These are phyloP conservation scores for Phytopythium ostracodes DNA, from an alignment of 352 stramenopile genomes.

Conservation along the genomic window DNA sequence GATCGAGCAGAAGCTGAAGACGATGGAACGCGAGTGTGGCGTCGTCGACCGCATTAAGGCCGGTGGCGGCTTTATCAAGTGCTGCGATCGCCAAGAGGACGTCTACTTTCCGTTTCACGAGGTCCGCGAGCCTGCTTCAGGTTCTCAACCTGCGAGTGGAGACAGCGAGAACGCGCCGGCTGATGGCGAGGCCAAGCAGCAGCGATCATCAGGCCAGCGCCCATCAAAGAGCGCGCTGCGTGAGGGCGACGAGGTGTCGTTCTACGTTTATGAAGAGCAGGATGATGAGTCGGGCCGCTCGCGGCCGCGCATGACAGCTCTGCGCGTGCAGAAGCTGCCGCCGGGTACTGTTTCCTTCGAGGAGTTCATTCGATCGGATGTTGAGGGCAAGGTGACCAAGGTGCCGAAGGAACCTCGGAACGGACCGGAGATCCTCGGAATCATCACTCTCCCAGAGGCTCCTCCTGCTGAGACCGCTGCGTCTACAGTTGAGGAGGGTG, in stretches of 20 bases:
- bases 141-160: conserved; percentile 15
- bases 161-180: conserved; percentile 9
- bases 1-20: conserved; percentile 59
- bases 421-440: conserved; percentile 48
- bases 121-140: conserved; percentile 25
- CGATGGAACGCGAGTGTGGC: conserved; percentile 50
- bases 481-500: conserved; percentile 9
- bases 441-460: conserved; percentile 28
- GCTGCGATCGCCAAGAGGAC: conserved; percentile 59
- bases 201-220: background rate
- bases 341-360: conserved; percentile 62
- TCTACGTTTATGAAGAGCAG: conserved; percentile 72
- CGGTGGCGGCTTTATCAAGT: conserved; percentile 67
- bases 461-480: conserved; percentile 4
- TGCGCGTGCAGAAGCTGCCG: conserved; percentile 65
- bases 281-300: conserved; percentile 36
- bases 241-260: conserved; percentile 73
- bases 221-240: conserved; percentile 20
- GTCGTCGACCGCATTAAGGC: conserved; percentile 60
- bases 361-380: conserved; percentile 43
- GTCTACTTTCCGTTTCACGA: conserved; percentile 74
- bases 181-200: conserved; percentile 10
- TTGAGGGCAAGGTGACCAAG: conserved; percentile 60
- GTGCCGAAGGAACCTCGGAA: conserved; percentile 64
- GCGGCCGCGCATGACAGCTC: conserved; percentile 41